Evolutionary conservation across 1,284 basidiomycete genomes (phyloP).

Genomic region (Uromyces viciae-fabae): DNA sequence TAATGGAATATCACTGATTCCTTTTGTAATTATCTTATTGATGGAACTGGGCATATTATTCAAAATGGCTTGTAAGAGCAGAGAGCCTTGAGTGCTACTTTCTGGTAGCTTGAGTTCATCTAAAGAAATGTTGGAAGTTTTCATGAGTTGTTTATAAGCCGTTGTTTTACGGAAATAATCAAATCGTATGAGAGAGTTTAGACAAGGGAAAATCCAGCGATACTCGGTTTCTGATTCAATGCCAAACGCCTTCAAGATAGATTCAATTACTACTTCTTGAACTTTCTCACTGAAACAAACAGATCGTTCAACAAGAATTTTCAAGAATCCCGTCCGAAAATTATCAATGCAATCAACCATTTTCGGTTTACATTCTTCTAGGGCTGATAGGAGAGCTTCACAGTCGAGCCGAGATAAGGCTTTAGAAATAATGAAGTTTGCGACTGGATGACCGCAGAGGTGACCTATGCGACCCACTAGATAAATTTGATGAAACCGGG

Average conservation of each 20-base stretch:
- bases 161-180: slow-evolving; percentile 40
- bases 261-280: slow-evolving; percentile 21
- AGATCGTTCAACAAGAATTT: slow-evolving; percentile 68
- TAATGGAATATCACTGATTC: slow-evolving; percentile 5
- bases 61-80: slow-evolving; percentile 76
- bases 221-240: slow-evolving; percentile 17
- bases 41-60: slow-evolving; percentile 66
- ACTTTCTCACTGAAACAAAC: background rate
- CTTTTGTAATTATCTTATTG: slow-evolving; percentile 66
- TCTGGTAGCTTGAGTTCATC: slow-evolving; percentile 58
- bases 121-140: slow-evolving; percentile 28
- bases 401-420: slow-evolving; percentile 64
- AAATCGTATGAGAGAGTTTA: slow-evolving; percentile 33
- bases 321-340: slow-evolving; percentile 65
- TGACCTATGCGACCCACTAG: slow-evolving; percentile 68
- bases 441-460: slow-evolving; percentile 74
- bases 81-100: slow-evolving; percentile 75
- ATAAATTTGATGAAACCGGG: slow-evolving; percentile 70
- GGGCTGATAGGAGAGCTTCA: slow-evolving; percentile 63
- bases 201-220: slow-evolving; percentile 33
- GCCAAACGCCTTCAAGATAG: slow-evolving; percentile 32
- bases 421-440: slow-evolving; percentile 82
- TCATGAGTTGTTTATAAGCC: slow-evolving; percentile 12
- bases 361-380: slow-evolving; percentile 63
- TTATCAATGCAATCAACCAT: slow-evolving; percentile 61